Evolutionary conservation across 2,329 filamentous ascomycete genomes (phyloP), one percentile per base, ranked within the genome.

Genomic region (Colletotrichum viniferum): DNA sequence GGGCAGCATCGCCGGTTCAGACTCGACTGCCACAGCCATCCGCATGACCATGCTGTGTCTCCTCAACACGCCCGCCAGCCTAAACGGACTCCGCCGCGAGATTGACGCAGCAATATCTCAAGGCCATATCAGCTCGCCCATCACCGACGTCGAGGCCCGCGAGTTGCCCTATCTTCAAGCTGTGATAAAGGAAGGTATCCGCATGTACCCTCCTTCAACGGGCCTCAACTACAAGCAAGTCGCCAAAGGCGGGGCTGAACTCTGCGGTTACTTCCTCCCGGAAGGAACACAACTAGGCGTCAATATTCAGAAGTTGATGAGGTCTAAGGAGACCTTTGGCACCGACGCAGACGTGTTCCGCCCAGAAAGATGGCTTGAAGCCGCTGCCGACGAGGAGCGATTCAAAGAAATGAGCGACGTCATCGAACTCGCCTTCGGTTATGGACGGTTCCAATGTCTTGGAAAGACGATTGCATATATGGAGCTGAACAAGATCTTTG

Each of bases 41-140:
- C 87, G 90, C 2, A 83, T 87, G 21, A 88, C 85, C 0, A 73
- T 92, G 58, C 84, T 92, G 9, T 86, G 88, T 76, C 81, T 92
- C 66, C 84, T 89, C 5, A 89, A 86, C 1, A 88, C 86, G 21
- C 88, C 89, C 0, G 80, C 82, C 0, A 84, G 87, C 0, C 87
- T 89, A 48, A 64, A 77, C 3, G 85, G 84, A 4, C 82, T 93
- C 0, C 87, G 87, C 24, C 77, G 77, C 0, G 91, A 92, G 76
- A 85, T 91, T 18, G 85, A 89, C 63, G 62, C 78, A 0, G 81
- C 80, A 2, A 74, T 78, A 1, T 4, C 26, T 1, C 28, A 52
- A 62, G 18, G 77, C 74, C 12, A 78, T 0, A 63, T 77, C 55
- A 73, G 68, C 16, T 70, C 77, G 4, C 81, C 81, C 13, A 80